Evolutionary conservation across 2,329 filamentous ascomycete genomes (phyloP).

Genomic region (Nothomitra cinnamomea): DNA sequence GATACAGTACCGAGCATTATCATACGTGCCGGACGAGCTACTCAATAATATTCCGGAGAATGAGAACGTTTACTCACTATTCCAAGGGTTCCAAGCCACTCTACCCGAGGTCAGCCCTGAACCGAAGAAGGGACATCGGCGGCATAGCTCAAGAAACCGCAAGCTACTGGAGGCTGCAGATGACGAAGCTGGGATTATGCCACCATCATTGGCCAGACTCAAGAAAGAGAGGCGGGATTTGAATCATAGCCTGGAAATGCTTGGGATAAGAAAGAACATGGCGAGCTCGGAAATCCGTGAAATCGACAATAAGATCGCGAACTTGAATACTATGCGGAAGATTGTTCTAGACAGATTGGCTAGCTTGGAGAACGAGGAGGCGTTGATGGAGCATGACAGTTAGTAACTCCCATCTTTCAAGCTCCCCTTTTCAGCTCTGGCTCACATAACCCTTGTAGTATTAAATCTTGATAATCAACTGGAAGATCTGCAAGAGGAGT

Average conservation of each 20-base stretch:
- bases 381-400: slow-evolving; percentile 77
- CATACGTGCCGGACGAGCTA: slow-evolving; percentile 78
- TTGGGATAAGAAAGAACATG: slow-evolving; percentile 91
- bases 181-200: slow-evolving; percentile 37
- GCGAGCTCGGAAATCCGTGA: slow-evolving; percentile 89
- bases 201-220: slow-evolving; percentile 53
- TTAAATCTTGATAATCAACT: slow-evolving; percentile 42
- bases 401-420: slow-evolving; percentile 21
- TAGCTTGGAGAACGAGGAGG: slow-evolving; percentile 76
- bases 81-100: slow-evolving; percentile 89
- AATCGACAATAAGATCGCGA: slow-evolving; percentile 92
- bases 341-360: slow-evolving; percentile 81
- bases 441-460: slow-evolving; percentile 21
- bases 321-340: slow-evolving; percentile 79
- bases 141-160: slow-evolving; percentile 55
- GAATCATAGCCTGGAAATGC: slow-evolving; percentile 77
- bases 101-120: slow-evolving; percentile 51
- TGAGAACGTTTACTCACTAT: slow-evolving; percentile 76
- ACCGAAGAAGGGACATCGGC: slow-evolving; percentile 49
- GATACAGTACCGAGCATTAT: slow-evolving; percentile 83
- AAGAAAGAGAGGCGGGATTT: slow-evolving; percentile 66
- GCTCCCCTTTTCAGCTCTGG: neutral
- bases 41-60: slow-evolving; percentile 76
- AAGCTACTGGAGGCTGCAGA: slow-evolving; percentile 43
- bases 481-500: slow-evolving; percentile 43